These are phyloP conservation scores for Colletotrichum horii DNA, from an alignment of 2,329 filamentous ascomycete species.

Conservation along the genomic window DNA sequence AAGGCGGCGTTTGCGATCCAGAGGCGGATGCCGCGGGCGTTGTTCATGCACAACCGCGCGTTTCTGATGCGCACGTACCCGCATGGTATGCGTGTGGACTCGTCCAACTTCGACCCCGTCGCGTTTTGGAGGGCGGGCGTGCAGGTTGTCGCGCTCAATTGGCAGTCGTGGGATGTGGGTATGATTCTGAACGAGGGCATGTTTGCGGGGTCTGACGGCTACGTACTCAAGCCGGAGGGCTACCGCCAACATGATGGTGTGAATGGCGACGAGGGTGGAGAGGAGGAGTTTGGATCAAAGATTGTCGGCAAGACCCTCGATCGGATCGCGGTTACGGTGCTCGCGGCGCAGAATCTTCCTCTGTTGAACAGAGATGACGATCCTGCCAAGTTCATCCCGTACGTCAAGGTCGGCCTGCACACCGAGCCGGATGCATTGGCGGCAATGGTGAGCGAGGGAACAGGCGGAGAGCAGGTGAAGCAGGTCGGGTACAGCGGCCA, in stretches of 20 bases:
- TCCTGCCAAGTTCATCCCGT: constrained; percentile 71
- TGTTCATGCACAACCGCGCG: constrained; percentile 83
- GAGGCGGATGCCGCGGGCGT: constrained; percentile 48
- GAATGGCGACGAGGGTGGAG: not conserved
- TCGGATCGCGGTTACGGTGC: constrained; percentile 70
- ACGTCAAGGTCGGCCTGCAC: constrained; percentile 84
- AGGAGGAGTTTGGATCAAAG: constrained; percentile 34
- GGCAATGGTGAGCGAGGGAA: constrained; percentile 41
- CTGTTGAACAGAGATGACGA: constrained; percentile 60
- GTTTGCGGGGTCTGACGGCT: constrained; percentile 83
- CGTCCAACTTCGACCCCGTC: constrained; percentile 85
- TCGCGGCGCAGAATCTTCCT: constrained; percentile 78
- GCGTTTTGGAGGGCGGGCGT: constrained; percentile 88
- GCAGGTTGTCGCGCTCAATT: constrained; percentile 91
- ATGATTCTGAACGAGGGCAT: constrained; percentile 97
- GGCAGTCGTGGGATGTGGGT: constrained; percentile 88
- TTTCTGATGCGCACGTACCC: constrained; percentile 91
- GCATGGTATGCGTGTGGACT: constrained; percentile 79
- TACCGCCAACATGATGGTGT: not conserved
- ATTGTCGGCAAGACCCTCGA: constrained; percentile 65
- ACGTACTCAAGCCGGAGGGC: constrained; percentile 80
- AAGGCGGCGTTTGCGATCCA: constrained; percentile 67
- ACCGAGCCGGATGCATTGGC: constrained; percentile 64
- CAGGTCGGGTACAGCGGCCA: constrained; percentile 59
- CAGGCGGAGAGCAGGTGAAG: constrained; percentile 38